Base-by-base conservation (phyloP, 2,329 filamentous ascomycete species). In the Talaromyces verruculosus region DNA sequence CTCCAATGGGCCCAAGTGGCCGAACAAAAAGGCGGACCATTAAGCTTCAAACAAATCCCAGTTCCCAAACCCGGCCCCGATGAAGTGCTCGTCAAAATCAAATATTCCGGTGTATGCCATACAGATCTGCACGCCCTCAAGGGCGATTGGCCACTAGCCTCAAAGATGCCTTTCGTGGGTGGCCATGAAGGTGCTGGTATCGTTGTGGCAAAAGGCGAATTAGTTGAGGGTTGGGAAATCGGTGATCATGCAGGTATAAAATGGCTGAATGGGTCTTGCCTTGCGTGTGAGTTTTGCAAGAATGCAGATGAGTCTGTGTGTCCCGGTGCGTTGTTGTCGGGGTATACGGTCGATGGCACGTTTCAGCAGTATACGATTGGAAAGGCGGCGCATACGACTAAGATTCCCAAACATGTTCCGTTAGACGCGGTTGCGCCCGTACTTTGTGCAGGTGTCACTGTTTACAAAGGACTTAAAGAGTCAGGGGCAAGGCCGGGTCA, bases 291-390 rank as follows among this genome's bases (percentile, higher is more conserved):
- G 72, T 96, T 91, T 85, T 97, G 93, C 83, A 88, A 90, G 75
- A 85, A 88, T 71, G 79, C 87, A 58, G 91, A 96, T 72, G 93
- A 97, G 82, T 89, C 92, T 2, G 88, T 97, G 5, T 98, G 94
- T 82, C 79, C 85, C 17, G 83, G 91, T 67, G 87, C 91, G 30
- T 81, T 85, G 41, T 86, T 97, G 47, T 96, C 92, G 0, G 94
- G 94, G 65, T 97, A 96, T 85, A 96, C 91, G 10, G 92, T 96
- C 76, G 91, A 97, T 77, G 93, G 93, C 47, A 89, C 89, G 61
- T 97, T 97, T 85, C 93, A 97, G 82, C 89, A 97, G 83, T 97
- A 96, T 82, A 87, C 86, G 77, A 86, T 97, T 69, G 93, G 89
- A 72, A 96, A 96, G 79, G 92, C 92, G 22, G 88, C 89, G 28